Conservation (phyloP, 2,329 filamentous ascomycete species). For the Alternaria triticimaculans region DNA sequence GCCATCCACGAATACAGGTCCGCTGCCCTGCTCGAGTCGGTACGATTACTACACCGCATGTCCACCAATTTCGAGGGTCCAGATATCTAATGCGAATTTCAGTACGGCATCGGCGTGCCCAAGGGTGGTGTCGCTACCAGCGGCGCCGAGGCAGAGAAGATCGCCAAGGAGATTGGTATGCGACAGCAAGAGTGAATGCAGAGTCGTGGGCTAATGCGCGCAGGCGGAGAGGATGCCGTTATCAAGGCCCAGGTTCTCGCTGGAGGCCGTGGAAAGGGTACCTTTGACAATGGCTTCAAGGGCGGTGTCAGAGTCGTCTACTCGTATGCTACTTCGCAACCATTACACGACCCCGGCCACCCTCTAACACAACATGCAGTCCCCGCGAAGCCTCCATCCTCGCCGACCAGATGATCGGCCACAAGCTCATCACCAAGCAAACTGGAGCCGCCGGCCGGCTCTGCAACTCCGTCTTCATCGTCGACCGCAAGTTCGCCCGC, state of each 20-base stretch:
- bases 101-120: conserved; percentile 96
- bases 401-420: conserved; percentile 98
- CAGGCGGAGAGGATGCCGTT: conserved; percentile 89
- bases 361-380: conserved; percentile 47
- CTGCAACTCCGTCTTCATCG: conserved; percentile 98
- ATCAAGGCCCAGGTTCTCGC: conserved; percentile 99
- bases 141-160: conserved; percentile 84
- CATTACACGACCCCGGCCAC: neutral
- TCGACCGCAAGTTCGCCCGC: conserved; percentile 98
- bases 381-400: conserved; percentile 96
- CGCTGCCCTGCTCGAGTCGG: conserved; percentile 80
- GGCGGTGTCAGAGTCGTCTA: conserved; percentile 98
- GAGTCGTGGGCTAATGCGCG: conserved; percentile 35
- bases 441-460: conserved; percentile 91
- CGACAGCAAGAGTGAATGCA: conserved; percentile 23
- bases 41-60: conserved; percentile 45
- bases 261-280: conserved; percentile 96
- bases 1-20: conserved; percentile 99
- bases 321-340: conserved; percentile 64
- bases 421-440: conserved; percentile 99
- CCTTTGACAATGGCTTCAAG: conserved; percentile 98
- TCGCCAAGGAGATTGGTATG: conserved; percentile 86
- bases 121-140: conserved; percentile 85
- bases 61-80: conserved; percentile 7
- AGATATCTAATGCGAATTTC: conserved; percentile 37